Evolutionary conservation across 805 yeast species (phyloP).

Genomic region (Monosporozyma aquatica): DNA sequence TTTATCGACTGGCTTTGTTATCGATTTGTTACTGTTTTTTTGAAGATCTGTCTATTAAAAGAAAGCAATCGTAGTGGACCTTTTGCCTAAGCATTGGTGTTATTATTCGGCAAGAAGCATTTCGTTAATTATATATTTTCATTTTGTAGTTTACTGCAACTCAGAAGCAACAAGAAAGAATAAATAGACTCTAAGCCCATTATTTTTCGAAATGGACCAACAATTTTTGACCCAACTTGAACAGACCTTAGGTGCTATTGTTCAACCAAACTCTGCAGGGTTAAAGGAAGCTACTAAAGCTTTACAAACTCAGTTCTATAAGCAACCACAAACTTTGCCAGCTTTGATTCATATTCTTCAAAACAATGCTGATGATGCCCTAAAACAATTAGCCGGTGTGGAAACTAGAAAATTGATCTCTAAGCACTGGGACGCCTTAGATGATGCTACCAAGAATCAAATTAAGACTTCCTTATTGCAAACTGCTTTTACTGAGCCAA

Average conservation of each 20-base stretch:
- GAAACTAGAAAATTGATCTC: conserved; percentile 81
- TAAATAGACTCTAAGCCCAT: neutral
- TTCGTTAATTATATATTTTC: no score
- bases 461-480: conserved; percentile 63
- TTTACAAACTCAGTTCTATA: conserved; percentile 66
- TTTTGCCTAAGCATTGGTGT: no score
- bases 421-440: conserved; percentile 52
- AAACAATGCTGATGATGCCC: conserved; percentile 54
- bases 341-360: conserved; percentile 77
- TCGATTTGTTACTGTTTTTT: neutral
- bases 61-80: no score
- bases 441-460: conserved; percentile 41
- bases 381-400: conserved; percentile 91
- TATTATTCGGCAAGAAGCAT: no score
- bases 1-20: neutral
- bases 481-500: conserved; percentile 56
- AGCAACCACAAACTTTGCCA: conserved; percentile 63
- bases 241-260: conserved; percentile 66
- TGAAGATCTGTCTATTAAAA: neutral
- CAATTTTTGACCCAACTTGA: conserved; percentile 64
- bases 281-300: conserved; percentile 76
- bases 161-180: no score
- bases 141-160: no score
- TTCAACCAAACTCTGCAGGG: conserved; percentile 71
- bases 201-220: conserved; percentile 45